Conservation (phyloP, 441 rosid species). For the Euphorbia schlechtendalii region DNA sequence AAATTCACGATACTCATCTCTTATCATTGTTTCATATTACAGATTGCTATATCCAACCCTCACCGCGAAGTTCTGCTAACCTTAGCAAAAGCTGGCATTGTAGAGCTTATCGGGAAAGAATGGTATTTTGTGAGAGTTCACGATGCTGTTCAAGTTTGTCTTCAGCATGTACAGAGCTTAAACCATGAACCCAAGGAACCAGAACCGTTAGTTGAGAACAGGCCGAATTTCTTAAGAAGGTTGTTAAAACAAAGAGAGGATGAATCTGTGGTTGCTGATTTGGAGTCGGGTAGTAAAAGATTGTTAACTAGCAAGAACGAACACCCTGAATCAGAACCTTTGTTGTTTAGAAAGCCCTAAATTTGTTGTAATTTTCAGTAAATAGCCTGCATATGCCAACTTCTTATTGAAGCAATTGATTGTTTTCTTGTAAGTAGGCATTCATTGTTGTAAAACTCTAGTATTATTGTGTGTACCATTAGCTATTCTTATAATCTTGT, state of each 20-base stretch:
- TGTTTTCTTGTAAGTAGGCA: slow-evolving; percentile 13
- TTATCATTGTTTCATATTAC: slow-evolving; percentile 19
- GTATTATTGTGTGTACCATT: not conserved
- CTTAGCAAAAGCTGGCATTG: slow-evolving; percentile 63
- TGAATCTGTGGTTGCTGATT: slow-evolving; percentile 33
- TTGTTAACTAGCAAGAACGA: slow-evolving; percentile 8
- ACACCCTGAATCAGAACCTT: slow-evolving; percentile 51
- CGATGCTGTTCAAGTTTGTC: slow-evolving; percentile 95
- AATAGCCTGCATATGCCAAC: slow-evolving; percentile 6
- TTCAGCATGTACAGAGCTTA: slow-evolving; percentile 62
- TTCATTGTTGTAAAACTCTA: slow-evolving; percentile 10
- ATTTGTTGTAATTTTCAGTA: slow-evolving; percentile 9
- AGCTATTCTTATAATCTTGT: not conserved
- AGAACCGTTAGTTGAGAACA: slow-evolving; percentile 28
- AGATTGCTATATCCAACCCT: slow-evolving; percentile 88
- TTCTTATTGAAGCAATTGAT: slow-evolving; percentile 19
- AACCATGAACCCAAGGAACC: slow-evolving; percentile 25
- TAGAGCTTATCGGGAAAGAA: slow-evolving; percentile 82
- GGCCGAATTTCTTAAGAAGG: slow-evolving; percentile 40
- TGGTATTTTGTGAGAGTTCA: slow-evolving; percentile 95
- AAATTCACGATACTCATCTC: not conserved
- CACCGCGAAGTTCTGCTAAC: slow-evolving; percentile 71
- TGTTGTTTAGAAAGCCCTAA: slow-evolving; percentile 38
- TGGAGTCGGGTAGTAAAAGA: slow-evolving; percentile 45
- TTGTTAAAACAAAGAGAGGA: slow-evolving; percentile 32